These are phyloP conservation scores for Ceratocystis lukuohia DNA, from an alignment of 2,329 filamentous ascomycete species.

Conservation along the genomic window DNA sequence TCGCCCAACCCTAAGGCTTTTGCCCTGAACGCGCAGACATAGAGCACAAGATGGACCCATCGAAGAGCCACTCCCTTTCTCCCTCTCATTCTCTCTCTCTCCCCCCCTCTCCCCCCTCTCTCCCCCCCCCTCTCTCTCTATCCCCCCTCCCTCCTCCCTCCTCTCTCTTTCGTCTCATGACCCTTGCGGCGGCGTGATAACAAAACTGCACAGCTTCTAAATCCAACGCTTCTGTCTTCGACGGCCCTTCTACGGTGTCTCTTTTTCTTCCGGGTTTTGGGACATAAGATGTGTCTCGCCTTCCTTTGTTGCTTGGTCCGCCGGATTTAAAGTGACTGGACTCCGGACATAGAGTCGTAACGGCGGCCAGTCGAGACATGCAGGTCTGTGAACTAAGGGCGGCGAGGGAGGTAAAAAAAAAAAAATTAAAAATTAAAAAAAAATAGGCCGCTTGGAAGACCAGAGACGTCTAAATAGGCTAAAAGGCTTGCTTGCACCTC, in stretches of 20 bases:
- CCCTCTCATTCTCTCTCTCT: no score
- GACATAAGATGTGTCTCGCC: neutral
- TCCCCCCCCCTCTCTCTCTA: no score
- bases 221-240: neutral
- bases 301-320: neutral
- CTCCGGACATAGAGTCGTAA: neutral
- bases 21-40: neutral
- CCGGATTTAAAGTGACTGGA: neutral
- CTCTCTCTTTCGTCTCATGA: neutral
- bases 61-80: neutral
- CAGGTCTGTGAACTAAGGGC: neutral
- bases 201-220: neutral
- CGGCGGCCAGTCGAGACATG: neutral
- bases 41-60: neutral
- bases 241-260: constrained; percentile 6
- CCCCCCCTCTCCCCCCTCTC: no score
- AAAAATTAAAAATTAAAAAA: neutral
- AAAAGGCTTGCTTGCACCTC: neutral
- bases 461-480: neutral
- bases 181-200: neutral
- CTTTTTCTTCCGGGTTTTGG: neutral
- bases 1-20: neutral
- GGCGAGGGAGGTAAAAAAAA: neutral
- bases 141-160: no score
- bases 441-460: neutral